Evolutionary conservation across 2,329 filamentous ascomycete species (phyloP).

Genomic region (Paraphoma sp.): DNA sequence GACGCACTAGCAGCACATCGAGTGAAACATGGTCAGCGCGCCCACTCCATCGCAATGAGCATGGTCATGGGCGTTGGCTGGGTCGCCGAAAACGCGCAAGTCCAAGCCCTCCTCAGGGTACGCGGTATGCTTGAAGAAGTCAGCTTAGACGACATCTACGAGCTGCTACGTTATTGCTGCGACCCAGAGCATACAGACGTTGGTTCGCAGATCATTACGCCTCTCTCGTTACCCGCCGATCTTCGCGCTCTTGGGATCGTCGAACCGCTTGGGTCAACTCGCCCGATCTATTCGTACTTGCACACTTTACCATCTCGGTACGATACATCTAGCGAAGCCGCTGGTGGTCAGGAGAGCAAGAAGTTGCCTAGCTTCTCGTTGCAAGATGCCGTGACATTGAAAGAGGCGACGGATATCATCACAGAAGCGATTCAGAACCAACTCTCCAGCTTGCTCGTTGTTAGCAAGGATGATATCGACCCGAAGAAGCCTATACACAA

Average conservation of each 20-base stretch:
- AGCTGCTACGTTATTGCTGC: constrained; percentile 25
- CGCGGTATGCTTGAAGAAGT: constrained; percentile 19
- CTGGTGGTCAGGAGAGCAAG: constrained; percentile 6
- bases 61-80: constrained; percentile 19
- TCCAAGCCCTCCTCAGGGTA: constrained; percentile 10
- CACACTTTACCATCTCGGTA: constrained; percentile 13
- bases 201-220: constrained; percentile 24
- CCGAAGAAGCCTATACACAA: constrained; percentile 23
- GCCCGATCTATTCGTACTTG: constrained; percentile 15
- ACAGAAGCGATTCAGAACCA: constrained; percentile 16
- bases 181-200: constrained; percentile 7
- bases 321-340: background rate
- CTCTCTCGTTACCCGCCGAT: constrained; percentile 21
- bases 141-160: constrained; percentile 22
- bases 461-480: constrained; percentile 28
- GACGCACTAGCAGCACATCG: constrained; percentile 33
- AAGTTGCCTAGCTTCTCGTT: constrained; percentile 9
- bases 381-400: constrained; percentile 8
- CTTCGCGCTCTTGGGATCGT: constrained; percentile 17
- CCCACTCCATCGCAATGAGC: constrained; percentile 25
- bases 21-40: constrained; percentile 14
- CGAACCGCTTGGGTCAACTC: constrained; percentile 22
- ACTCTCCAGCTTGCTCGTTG: constrained; percentile 15
- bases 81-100: constrained; percentile 20
- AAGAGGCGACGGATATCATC: constrained; percentile 15